Base-by-base conservation (phyloP, 495 filamentous ascomycete species). In the Cercophora samala region DNA sequence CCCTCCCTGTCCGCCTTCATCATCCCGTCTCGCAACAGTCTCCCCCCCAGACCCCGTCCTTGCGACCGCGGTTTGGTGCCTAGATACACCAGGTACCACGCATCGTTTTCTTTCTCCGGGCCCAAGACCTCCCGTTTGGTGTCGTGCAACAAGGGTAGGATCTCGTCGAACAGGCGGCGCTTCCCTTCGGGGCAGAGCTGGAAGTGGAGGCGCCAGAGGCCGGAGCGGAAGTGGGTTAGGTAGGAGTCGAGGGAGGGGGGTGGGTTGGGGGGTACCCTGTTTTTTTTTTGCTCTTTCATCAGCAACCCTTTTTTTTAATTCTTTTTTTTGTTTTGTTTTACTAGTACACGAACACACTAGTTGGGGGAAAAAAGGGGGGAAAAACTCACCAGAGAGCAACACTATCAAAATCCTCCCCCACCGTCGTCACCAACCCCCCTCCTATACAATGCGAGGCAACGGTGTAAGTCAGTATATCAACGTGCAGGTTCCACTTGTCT, bases 51-150 rank as follows among this genome's bases (percentile, higher is more conserved):
- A 29, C 91, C 91, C 60, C 88, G 85, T 29, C 90, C 87, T 64
- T 86, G 83, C 17, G 85, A 83, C 61, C 76, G 80, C 18, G 88
- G 86, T 73, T 85, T 88, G 67, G 89, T 91, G 66, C 91, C 91
- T 68, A 94, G 78, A 76, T 92, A 93, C 18, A 93, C 90, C 24
- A 94, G 84, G 74, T 93, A 93, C 75, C 85, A 88, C 71, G 85
- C 89, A 69, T 85, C 82, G 65, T 86, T 75, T 71, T 91, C 87
- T 42, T 84, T 79, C 37, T 84, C 82, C 60, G 29, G n/a, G 46
- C 87, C 89, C 69, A 94, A 82, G 55, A 87, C 78, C 62, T 83
- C 80, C 58, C 79, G 78, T 78, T 92, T 93, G 72, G 89, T 88
- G 66, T 89, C 79, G 78, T 92, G 89, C 64, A 94, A 83, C 24